Conservation (phyloP, 257 asterid genomes). For the Ligustrum vulgare region DNA sequence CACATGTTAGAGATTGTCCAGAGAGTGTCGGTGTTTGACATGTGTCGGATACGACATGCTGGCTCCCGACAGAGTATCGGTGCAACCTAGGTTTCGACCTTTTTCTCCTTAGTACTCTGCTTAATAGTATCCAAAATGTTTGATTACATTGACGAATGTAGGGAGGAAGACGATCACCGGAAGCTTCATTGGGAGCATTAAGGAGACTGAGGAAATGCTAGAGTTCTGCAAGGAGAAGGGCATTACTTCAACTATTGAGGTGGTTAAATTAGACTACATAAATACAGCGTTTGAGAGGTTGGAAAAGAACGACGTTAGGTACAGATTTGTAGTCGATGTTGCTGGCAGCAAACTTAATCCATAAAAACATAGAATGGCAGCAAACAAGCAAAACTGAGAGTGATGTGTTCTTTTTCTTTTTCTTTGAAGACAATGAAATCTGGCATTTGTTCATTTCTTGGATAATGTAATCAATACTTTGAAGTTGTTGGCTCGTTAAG, state of each 20-base stretch:
- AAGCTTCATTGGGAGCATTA: constrained; percentile 88
- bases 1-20: no score
- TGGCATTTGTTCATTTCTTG: background rate
- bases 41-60: no score
- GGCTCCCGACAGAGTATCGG: no score
- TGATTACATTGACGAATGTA: constrained; percentile 1
- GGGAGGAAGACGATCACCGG: constrained; percentile 93
- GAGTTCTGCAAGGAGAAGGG: constrained; percentile 87
- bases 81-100: no score
- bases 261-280: constrained; percentile 82
- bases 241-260: constrained; percentile 66
- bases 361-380: constrained; percentile 11
- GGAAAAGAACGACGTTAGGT: constrained; percentile 90
- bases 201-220: constrained; percentile 80
- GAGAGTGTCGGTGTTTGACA: no score
- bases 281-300: constrained; percentile 84
- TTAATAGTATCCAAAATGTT: background rate
- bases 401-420: background rate
- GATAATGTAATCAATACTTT: background rate
- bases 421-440: constrained; percentile 12
- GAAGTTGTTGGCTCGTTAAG: no score
- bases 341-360: constrained; percentile 77
- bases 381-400: background rate
- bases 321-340: constrained; percentile 87
- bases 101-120: background rate